Evolutionary conservation across 2,329 filamentous ascomycete genomes (phyloP).

Genomic region (Mariannaea elegans): DNA sequence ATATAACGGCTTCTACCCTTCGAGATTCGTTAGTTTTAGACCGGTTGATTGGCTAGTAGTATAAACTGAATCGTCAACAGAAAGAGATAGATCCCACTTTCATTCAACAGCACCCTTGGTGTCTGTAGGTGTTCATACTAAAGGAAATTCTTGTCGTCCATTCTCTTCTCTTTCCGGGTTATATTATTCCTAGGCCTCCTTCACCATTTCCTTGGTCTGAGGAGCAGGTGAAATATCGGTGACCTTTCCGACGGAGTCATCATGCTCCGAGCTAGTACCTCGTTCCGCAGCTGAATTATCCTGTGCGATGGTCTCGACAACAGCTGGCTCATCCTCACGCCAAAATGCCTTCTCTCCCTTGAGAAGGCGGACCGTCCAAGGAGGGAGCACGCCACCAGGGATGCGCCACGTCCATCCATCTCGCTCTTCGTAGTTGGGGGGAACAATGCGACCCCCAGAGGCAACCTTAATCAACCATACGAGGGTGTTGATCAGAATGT

Average conservation of each 20-base stretch:
- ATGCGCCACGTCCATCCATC: constrained; percentile 84
- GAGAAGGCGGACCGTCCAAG: constrained; percentile 72
- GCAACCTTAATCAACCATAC: constrained; percentile 74
- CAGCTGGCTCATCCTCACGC: constrained; percentile 50
- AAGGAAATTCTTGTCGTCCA: background rate
- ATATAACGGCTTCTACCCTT: too few species aligned
- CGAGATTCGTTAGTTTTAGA: too few species aligned
- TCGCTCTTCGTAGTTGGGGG: constrained; percentile 78
- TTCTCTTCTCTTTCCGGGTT: background rate
- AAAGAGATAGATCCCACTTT: background rate
- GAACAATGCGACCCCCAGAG: constrained; percentile 75
- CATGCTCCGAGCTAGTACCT: constrained; percentile 36
- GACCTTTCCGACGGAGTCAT: constrained; percentile 36
- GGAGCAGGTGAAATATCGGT: constrained; percentile 27
- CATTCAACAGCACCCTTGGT: background rate
- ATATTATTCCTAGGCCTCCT: constrained; percentile 2
- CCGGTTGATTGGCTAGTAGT: too few species aligned
- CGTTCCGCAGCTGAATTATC: constrained; percentile 24
- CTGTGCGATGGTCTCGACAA: constrained; percentile 28
- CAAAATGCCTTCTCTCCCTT: constrained; percentile 80
- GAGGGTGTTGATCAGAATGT: constrained; percentile 77
- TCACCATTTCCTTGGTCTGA: constrained; percentile 29
- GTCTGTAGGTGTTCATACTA: background rate
- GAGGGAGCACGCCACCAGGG: constrained; percentile 77
- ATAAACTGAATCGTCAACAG: too few species aligned